These are phyloP conservation scores for Cutaneotrichosporon mucoides DNA, from an alignment of 1,284 basidiomycete species.

Conservation along the genomic window DNA sequence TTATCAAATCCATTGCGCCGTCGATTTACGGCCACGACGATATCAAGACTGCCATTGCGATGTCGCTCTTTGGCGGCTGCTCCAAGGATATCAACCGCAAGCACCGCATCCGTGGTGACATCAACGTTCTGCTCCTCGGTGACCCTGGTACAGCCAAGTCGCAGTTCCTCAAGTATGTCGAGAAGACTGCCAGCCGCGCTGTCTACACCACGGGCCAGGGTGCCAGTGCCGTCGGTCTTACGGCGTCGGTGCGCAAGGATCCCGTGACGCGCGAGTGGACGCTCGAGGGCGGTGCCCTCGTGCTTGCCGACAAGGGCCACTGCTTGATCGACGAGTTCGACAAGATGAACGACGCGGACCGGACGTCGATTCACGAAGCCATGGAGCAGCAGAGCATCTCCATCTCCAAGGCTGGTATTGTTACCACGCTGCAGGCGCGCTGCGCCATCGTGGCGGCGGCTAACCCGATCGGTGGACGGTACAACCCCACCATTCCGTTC, in stretches of 20 bases:
- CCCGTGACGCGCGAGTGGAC: conserved; percentile 98
- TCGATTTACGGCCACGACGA: conserved; percentile 99
- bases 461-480: conserved; percentile 92
- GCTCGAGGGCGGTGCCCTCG: conserved; percentile 95
- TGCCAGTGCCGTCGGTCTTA: conserved; percentile 95
- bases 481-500: conserved; percentile 97
- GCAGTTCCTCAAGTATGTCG: conserved; percentile 97
- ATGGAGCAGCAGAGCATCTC: conserved; percentile 99
- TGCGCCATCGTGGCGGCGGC: conserved; percentile 97
- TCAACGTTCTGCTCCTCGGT: conserved; percentile 91
- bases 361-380: conserved; percentile 98
- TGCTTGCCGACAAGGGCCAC: conserved; percentile 97
- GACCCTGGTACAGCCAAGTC: conserved; percentile 99
- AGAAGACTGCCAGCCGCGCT: conserved; percentile 95
- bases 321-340: conserved; percentile 99
- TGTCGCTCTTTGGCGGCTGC: conserved; percentile 91
- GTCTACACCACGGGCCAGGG: conserved; percentile 98
- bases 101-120: conserved; percentile 93
- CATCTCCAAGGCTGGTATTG: conserved; percentile 97
- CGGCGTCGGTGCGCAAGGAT: conserved; percentile 95
- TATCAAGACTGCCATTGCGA: conserved; percentile 95
- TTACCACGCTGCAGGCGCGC: conserved; percentile 92
- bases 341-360: conserved; percentile 99
- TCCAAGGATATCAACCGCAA: conserved; percentile 95
- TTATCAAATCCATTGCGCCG: conserved; percentile 96